Evolutionary conservation across 2,329 filamentous ascomycete genomes (phyloP).

Genomic region (Hawksworthiomyces lignivorus): DNA sequence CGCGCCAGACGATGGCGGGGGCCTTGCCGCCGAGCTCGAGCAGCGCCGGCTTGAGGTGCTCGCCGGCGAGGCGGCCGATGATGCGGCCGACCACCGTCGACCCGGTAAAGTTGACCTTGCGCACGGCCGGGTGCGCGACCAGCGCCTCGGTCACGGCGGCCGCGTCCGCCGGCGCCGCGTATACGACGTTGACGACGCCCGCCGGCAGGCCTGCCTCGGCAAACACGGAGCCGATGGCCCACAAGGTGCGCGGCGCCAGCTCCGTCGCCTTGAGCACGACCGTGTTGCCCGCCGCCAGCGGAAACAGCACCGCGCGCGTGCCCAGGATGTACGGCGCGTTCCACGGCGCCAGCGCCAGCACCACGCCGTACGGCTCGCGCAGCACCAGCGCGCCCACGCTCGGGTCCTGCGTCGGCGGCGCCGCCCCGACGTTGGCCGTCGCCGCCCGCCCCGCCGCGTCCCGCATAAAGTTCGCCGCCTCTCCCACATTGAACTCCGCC

Average conservation of each 20-base stretch:
- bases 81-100: slow-evolving; percentile 66
- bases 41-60: slow-evolving; percentile 69
- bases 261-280: slow-evolving; percentile 67
- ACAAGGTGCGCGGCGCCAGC: slow-evolving; percentile 55
- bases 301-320: slow-evolving; percentile 47
- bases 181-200: slow-evolving; percentile 64
- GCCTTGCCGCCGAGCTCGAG: slow-evolving; percentile 82
- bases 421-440: slow-evolving; percentile 8
- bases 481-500: slow-evolving; percentile 33
- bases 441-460: slow-evolving; percentile 35
- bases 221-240: slow-evolving; percentile 55
- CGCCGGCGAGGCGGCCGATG: slow-evolving; percentile 61
- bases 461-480: slow-evolving; percentile 29
- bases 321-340: slow-evolving; percentile 52
- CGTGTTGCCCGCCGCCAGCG: slow-evolving; percentile 71
- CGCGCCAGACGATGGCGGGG: slow-evolving; percentile 68
- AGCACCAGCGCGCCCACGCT: slow-evolving; percentile 50
- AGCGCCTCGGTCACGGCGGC: slow-evolving; percentile 58
- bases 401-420: slow-evolving; percentile 3
- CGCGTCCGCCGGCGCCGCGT: slow-evolving; percentile 57
- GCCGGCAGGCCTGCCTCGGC: slow-evolving; percentile 67
- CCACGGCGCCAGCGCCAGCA: slow-evolving; percentile 79
- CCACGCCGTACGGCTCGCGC: slow-evolving; percentile 71
- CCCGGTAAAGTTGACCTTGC: slow-evolving; percentile 84
- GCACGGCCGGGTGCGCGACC: slow-evolving; percentile 59